Conservation (phyloP, 495 filamentous ascomycete species). For the Echria macrotheca region DNA sequence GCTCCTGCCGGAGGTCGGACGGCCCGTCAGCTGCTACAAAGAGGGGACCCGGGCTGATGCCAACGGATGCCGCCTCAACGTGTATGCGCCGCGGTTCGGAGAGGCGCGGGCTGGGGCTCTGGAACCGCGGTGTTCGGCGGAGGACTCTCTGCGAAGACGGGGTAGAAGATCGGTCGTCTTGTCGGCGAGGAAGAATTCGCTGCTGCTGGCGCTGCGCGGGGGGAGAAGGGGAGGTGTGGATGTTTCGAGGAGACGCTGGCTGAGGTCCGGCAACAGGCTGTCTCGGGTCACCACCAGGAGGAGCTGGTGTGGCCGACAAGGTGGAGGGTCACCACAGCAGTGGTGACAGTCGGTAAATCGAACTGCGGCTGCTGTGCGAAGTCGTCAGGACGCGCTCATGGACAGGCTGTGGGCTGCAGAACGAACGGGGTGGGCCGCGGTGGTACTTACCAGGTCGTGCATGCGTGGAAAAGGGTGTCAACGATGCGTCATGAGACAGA, state of each 20-base stretch:
- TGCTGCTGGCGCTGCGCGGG: constrained; percentile 45
- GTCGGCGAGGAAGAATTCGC: constrained; percentile 29
- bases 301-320: constrained; percentile 39
- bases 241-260: constrained; percentile 32
- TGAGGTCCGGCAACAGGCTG: constrained; percentile 39
- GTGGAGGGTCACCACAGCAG: constrained; percentile 39
- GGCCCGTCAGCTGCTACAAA: constrained; percentile 26
- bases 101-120: constrained; percentile 36
- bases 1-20: constrained; percentile 20
- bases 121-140: constrained; percentile 45
- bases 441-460: constrained; percentile 15
- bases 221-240: constrained; percentile 28
- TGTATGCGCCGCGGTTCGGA: constrained; percentile 28
- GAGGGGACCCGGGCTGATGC: constrained; percentile 29
- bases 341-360: constrained; percentile 22
- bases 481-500: constrained; percentile 11
- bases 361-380: constrained; percentile 2
- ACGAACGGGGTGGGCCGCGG: background rate
- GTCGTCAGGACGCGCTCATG: too few species aligned
- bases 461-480: constrained; percentile 6
- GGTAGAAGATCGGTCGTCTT: constrained; percentile 31
- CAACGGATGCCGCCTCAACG: constrained; percentile 30
- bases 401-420: too few species aligned
- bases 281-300: constrained; percentile 31
- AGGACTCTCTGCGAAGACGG: constrained; percentile 38